Conservation (phyloP, 2,329 filamentous ascomycete species). For the Pseudonectria foliicola region DNA sequence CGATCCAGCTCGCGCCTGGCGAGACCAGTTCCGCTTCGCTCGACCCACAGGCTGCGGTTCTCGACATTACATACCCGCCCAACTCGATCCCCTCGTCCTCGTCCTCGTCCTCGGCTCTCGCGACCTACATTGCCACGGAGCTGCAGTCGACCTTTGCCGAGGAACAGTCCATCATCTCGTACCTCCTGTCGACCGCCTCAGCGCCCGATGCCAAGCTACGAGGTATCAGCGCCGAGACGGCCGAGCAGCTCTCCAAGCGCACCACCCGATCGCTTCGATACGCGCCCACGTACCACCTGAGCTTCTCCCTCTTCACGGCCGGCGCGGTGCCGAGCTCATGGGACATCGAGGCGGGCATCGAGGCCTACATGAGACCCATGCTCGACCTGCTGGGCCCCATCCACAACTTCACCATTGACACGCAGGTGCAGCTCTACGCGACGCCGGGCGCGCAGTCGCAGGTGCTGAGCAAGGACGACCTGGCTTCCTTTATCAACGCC, state of each 20-base stretch:
- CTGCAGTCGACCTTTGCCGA: slow-evolving; percentile 75
- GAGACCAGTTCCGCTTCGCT: slow-evolving; percentile 55
- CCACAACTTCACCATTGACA: slow-evolving; percentile 93
- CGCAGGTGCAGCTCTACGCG: slow-evolving; percentile 94
- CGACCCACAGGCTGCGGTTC: slow-evolving; percentile 59
- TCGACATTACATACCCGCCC: slow-evolving; percentile 71
- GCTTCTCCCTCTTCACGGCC: slow-evolving; percentile 88
- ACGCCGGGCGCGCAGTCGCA: slow-evolving; percentile 54
- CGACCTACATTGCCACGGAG: slow-evolving; percentile 70
- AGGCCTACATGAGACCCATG: slow-evolving; percentile 74
- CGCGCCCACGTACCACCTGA: slow-evolving; percentile 87
- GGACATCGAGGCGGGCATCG: slow-evolving; percentile 79
- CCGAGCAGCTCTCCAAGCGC: slow-evolving; percentile 56
- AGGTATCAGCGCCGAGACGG: slow-evolving; percentile 41
- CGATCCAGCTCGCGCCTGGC: slow-evolving; percentile 62
- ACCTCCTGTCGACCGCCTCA: slow-evolving; percentile 57
- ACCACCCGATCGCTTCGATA: slow-evolving; percentile 85
- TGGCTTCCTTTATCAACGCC: slow-evolving; percentile 93
- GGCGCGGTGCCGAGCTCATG: slow-evolving; percentile 73
- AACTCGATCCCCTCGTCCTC: slow-evolving; percentile 60
- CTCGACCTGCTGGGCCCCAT: slow-evolving; percentile 73
- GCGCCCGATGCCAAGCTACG: slow-evolving; percentile 36
- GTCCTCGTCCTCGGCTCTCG: slow-evolving; percentile 65
- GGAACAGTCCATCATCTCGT: slow-evolving; percentile 79
- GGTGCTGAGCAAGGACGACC: slow-evolving; percentile 72